phyloP scores from a whole-genome alignment of 2,329 filamentous ascomycete genomes.

The Aspergillus novoparasiticus region DNA sequence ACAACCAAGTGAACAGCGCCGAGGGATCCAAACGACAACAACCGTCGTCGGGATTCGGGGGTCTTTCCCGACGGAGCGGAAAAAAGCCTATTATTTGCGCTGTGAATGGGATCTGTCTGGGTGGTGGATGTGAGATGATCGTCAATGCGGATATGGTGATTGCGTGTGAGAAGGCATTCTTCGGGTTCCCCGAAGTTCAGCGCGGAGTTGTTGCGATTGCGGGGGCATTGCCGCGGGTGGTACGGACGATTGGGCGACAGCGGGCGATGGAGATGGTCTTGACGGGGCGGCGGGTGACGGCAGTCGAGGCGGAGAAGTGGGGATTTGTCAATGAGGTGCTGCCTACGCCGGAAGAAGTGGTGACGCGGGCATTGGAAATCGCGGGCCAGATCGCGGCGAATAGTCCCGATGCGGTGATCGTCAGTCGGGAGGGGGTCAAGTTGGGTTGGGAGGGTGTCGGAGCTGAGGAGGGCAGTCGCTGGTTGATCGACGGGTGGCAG shows the following conservation, averaged over 20 bases:
- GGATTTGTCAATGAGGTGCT: constrained; percentile 68
- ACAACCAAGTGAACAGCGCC: constrained; percentile 24
- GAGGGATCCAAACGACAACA: constrained; percentile 11
- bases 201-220: constrained; percentile 72
- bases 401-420: constrained; percentile 75
- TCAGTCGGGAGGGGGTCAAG: constrained; percentile 71
- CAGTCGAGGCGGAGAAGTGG: constrained; percentile 65
- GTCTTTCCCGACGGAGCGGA: constrained; percentile 48
- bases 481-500: constrained; percentile 62
- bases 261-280: constrained; percentile 74
- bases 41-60: constrained; percentile 44
- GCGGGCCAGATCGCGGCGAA: constrained; percentile 65
- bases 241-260: constrained; percentile 66
- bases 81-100: constrained; percentile 74
- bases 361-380: constrained; percentile 57
- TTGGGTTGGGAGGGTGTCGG: constrained; percentile 71
- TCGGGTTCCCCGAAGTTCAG: constrained; percentile 72
- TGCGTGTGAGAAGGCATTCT: constrained; percentile 58
- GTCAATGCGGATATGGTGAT: constrained; percentile 73
- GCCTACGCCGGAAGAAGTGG: constrained; percentile 23
- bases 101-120: constrained; percentile 73
- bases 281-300: constrained; percentile 61
- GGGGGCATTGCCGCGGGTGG: constrained; percentile 69
- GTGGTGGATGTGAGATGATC: constrained; percentile 76
- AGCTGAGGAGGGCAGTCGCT: constrained; percentile 63